Evolutionary conservation across 2,329 filamentous ascomycete species (phyloP).

Genomic region (Beauveria sp.): DNA sequence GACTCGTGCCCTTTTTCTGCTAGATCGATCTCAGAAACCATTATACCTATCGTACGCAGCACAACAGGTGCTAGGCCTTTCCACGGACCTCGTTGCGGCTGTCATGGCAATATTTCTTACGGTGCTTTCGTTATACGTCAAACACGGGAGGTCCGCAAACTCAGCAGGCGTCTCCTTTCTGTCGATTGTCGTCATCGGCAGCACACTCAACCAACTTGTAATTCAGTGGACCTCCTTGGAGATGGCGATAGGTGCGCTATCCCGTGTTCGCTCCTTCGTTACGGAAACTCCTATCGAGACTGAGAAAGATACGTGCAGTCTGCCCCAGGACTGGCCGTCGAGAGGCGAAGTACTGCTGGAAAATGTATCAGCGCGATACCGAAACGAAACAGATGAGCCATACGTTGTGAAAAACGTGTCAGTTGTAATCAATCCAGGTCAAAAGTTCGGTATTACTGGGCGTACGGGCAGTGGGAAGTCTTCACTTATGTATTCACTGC

Average conservation of each 20-base stretch:
- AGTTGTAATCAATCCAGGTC: not conserved
- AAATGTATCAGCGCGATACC: not conserved
- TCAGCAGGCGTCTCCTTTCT: not conserved
- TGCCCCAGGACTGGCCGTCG: not conserved
- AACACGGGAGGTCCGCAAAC: not conserved
- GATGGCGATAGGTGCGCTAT: not conserved
- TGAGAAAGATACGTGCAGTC: not conserved
- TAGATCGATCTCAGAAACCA: not conserved
- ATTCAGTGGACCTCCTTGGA: not conserved
- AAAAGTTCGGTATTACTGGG: not conserved
- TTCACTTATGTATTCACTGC: not conserved
- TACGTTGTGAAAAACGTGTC: not conserved
- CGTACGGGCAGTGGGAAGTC: slow-evolving; percentile 4
- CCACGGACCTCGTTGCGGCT: not conserved
- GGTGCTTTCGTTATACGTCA: not conserved
- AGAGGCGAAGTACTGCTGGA: not conserved
- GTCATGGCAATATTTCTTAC: not conserved
- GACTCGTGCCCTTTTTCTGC: not conserved
- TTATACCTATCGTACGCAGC: not conserved
- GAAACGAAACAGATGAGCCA: not conserved
- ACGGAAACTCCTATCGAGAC: not conserved
- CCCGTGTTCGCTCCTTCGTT: not conserved
- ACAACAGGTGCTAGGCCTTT: not conserved
- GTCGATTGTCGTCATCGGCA: not conserved
- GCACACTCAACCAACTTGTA: not conserved